phyloP scores from a whole-genome alignment of 192 early-diverging fungal genomes.

The Coemansia sp. region DNA sequence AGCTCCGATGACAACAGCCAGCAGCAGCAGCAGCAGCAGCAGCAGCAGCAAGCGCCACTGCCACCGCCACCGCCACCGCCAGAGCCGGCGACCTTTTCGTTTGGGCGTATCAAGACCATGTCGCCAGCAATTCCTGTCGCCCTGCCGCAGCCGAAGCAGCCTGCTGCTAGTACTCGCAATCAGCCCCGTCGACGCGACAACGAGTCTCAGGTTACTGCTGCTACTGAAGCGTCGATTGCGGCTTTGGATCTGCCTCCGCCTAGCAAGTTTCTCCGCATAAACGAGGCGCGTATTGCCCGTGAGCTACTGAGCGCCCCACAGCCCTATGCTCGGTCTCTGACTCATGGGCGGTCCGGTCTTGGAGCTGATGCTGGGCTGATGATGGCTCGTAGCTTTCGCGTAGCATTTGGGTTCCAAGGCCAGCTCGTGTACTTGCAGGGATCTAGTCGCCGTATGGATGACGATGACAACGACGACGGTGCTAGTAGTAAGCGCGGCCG shows the following conservation, averaged over 20 bases:
- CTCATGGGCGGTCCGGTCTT: constrained; percentile 50
- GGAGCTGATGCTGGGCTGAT: constrained; percentile 71
- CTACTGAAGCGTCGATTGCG: constrained; percentile 5
- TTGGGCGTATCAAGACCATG: constrained; percentile 13
- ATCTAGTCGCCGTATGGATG: background rate
- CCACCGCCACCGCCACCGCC: no score
- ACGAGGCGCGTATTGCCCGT: constrained; percentile 18
- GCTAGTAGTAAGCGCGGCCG: constrained; percentile 5
- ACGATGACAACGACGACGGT: background rate
- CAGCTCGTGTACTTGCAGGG: constrained; percentile 55
- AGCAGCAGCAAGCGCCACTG: no score
- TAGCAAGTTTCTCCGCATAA: constrained; percentile 37
- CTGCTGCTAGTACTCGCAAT: background rate
- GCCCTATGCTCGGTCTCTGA: constrained; percentile 37
- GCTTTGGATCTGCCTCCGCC: constrained; percentile 40
- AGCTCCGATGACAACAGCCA: background rate
- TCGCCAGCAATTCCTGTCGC: constrained; percentile 15
- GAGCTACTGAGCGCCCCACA: constrained; percentile 12
- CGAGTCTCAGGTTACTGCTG: background rate
- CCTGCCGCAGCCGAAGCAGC: constrained; percentile 4
- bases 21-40: background rate
- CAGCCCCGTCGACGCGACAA: background rate
- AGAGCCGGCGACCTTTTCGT: background rate
- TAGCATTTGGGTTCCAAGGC: constrained; percentile 81
- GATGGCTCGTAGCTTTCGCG: constrained; percentile 81